These are phyloP conservation scores for Parietaria judaica DNA, from an alignment of 306 rosid genomes.

Conservation along the genomic window DNA sequence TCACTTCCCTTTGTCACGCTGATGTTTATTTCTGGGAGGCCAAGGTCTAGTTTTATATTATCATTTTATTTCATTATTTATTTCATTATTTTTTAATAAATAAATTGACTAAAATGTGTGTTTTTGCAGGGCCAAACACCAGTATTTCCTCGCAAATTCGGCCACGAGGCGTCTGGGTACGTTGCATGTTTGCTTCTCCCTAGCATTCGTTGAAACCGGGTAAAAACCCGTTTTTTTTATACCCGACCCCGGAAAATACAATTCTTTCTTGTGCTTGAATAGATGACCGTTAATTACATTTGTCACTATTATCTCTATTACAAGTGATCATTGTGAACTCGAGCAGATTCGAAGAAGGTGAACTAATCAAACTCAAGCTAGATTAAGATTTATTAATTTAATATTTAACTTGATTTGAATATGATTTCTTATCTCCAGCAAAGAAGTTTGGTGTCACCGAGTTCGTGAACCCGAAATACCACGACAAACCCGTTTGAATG, in stretches of 20 bases:
- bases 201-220: too few species aligned
- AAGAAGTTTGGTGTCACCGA: constrained; percentile 81
- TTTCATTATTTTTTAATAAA: background rate
- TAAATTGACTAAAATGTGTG: background rate
- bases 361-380: too few species aligned
- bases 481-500: constrained; percentile 75
- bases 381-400: too few species aligned
- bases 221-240: too few species aligned
- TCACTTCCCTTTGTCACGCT: constrained; percentile 45
- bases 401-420: too few species aligned
- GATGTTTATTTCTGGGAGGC: constrained; percentile 54
- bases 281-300: too few species aligned
- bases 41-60: constrained; percentile 18
- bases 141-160: constrained; percentile 79
- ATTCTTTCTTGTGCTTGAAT: too few species aligned
- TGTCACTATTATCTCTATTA: background rate
- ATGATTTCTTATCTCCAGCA: constrained; percentile 29
- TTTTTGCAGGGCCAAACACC: constrained; percentile 70
- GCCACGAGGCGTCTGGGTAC: constrained; percentile 96
- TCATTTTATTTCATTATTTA: background rate
- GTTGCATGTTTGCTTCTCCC: background rate
- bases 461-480: constrained; percentile 84
- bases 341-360: constrained; percentile 65
- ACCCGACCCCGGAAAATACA: too few species aligned
- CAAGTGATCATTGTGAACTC: constrained; percentile 15